Conservation (phyloP, 2,329 filamentous ascomycete genomes). For the Clathrospora elynae region DNA sequence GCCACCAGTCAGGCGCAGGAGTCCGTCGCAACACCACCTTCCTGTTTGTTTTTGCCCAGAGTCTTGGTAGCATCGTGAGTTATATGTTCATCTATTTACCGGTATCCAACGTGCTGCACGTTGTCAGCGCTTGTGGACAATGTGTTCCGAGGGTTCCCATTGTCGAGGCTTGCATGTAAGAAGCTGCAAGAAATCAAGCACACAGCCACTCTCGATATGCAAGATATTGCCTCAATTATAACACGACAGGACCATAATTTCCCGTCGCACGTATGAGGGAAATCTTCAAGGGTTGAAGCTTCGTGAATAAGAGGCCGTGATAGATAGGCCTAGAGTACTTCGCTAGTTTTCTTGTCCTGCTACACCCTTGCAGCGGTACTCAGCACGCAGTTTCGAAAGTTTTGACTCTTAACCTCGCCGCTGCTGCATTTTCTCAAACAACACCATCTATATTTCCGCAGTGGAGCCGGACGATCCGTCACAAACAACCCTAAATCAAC, state of each 20-base stretch:
- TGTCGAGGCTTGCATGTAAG: conserved; percentile 5
- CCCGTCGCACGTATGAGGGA: no score
- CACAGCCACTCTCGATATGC: conserved; percentile 8
- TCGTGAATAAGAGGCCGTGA: no score
- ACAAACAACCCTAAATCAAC: conserved; percentile 27
- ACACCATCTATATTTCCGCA: conserved; percentile 14
- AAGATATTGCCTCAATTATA: conserved; percentile 6
- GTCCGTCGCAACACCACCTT: conserved; percentile 21
- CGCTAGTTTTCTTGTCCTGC: no score
- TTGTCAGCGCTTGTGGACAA: conserved; percentile 12
- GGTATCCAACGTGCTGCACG: conserved; percentile 3
- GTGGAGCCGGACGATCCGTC: conserved; percentile 21
- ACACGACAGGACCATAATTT: conserved; percentile 2
- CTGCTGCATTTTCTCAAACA: conserved; percentile 18
- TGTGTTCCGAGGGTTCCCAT: conserved; percentile 4
- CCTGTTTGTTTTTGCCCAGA: conserved; percentile 26
- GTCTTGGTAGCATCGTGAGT: conserved; percentile 12
- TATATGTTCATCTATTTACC: conserved; percentile 1
- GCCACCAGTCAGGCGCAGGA: conserved; percentile 8
- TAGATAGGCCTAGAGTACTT: no score
- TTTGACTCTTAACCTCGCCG: neutral
- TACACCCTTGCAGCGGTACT: no score
- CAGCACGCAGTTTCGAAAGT: conserved; percentile 3
- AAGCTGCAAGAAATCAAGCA: conserved; percentile 7
- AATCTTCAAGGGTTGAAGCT: no score